Evolutionary conservation across 495 filamentous ascomycete genomes (phyloP).

Genomic region (Penicillium coprophilum): DNA sequence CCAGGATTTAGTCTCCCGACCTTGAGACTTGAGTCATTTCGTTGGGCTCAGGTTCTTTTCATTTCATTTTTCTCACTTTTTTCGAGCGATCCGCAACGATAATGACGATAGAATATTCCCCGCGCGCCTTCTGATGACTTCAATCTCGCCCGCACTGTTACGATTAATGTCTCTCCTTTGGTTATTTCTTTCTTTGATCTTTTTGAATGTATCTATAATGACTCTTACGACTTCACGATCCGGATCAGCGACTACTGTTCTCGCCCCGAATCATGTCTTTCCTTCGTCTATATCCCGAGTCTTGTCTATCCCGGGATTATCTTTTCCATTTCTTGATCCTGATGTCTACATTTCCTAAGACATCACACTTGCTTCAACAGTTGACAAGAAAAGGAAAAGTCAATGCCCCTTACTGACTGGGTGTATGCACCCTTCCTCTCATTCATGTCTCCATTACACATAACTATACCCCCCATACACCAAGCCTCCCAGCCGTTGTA

Average conservation of each 20-base stretch:
- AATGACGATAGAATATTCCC: slow-evolving; percentile 30
- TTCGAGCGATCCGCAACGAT: slow-evolving; percentile 24
- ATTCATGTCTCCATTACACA: slow-evolving; percentile 17
- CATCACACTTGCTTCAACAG: slow-evolving; percentile 12
- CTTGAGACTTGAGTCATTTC: slow-evolving; percentile 20
- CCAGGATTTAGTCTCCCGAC: slow-evolving; percentile 42
- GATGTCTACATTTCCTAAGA: not conserved
- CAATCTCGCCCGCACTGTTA: slow-evolving; percentile 29
- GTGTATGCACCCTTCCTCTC: slow-evolving; percentile 2
- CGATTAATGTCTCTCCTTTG: slow-evolving; percentile 38
- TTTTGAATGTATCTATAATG: slow-evolving; percentile 21
- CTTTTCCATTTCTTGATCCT: slow-evolving; percentile 6
- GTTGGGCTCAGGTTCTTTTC: slow-evolving; percentile 4
- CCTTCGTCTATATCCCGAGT: slow-evolving; percentile 28
- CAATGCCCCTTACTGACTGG: not conserved
- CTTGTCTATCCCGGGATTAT: slow-evolving; percentile 17
- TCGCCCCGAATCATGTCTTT: slow-evolving; percentile 40
- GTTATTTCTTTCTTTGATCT: slow-evolving; percentile 2
- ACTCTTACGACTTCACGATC: slow-evolving; percentile 36
- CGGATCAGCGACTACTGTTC: slow-evolving; percentile 41
- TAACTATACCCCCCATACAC: slow-evolving; percentile 12
- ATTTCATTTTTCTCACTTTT: slow-evolving; percentile 7
- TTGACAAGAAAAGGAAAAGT: not conserved
- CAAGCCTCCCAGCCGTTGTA: slow-evolving; percentile 14
- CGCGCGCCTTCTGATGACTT: slow-evolving; percentile 1